phyloP scores from a whole-genome alignment of 73 alveolate species.

The Paramecium primaurelia region DNA sequence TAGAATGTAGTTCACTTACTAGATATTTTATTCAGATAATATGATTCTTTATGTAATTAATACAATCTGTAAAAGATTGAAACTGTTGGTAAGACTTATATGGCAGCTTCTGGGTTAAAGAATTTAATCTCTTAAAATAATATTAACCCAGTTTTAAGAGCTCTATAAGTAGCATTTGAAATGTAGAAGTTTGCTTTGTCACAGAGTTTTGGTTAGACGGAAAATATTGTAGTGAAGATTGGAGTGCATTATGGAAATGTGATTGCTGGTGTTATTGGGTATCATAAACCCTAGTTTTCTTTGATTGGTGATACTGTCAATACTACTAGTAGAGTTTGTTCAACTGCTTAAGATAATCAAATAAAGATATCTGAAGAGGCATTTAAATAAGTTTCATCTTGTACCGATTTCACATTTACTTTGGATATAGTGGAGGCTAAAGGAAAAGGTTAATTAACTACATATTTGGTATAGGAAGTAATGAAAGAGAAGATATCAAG shows the following conservation, averaged over 20 bases:
- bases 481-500: not conserved
- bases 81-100: constrained; percentile 69
- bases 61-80: constrained; percentile 62
- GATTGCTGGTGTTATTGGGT: constrained; percentile 74
- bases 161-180: not conserved
- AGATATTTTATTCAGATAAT: constrained; percentile 47
- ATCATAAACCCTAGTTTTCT: constrained; percentile 70
- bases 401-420: not conserved
- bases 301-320: constrained; percentile 73
- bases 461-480: constrained; percentile 52
- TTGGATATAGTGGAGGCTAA: constrained; percentile 56
- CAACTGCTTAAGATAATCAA: constrained; percentile 49
- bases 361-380: constrained; percentile 58
- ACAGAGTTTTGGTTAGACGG: constrained; percentile 5
- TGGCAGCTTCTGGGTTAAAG: constrained; percentile 69
- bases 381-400: not conserved
- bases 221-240: constrained; percentile 56
- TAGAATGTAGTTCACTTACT: constrained; percentile 54
- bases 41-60: constrained; percentile 57
- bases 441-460: constrained; percentile 64
- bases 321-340: constrained; percentile 66
- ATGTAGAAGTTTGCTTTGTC: not conserved
- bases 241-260: constrained; percentile 70
- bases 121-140: not conserved
- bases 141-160: constrained; percentile 4